A percentile compares a stretch with the other conserved stretches of the same genome.
Conservation (phyloP, 2,329 filamentous ascomycete species). For the Diaporthe aspalathi region DNA sequence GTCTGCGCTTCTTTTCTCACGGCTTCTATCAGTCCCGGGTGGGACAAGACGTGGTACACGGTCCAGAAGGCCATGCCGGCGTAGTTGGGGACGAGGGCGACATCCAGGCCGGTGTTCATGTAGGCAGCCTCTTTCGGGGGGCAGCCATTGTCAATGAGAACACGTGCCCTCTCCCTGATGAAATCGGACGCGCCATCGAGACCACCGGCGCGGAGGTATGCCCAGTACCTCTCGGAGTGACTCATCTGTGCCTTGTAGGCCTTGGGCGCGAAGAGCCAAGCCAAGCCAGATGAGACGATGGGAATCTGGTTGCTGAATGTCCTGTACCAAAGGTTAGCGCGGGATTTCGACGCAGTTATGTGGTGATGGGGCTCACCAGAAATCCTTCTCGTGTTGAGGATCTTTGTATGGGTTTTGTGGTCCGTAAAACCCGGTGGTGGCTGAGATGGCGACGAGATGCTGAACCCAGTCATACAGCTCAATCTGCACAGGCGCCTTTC, state of each 20-base stretch:
- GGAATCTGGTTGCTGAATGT: slow-evolving; percentile 1
- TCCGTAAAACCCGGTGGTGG: slow-evolving; percentile 15
- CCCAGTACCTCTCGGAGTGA: slow-evolving; percentile 10
- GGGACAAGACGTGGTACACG: slow-evolving; percentile 54
- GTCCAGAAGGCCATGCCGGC: slow-evolving; percentile 57
- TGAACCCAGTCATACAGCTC: slow-evolving; percentile 19
- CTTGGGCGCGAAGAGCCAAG: slow-evolving; percentile 23
- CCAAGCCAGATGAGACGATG: background rate
- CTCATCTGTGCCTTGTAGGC: slow-evolving; percentile 20
- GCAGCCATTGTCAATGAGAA: slow-evolving; percentile 1
- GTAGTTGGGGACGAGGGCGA: slow-evolving; percentile 56
- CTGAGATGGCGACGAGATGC: slow-evolving; percentile 10
- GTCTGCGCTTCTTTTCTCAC: slow-evolving; percentile 53
- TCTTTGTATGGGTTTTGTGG: slow-evolving; percentile 25
- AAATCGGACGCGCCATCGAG: slow-evolving; percentile 25
- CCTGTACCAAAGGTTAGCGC: background rate
- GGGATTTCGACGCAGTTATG: background rate
- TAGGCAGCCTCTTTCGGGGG: slow-evolving; percentile 8
- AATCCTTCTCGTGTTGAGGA: slow-evolving; percentile 30
- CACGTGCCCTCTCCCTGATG: slow-evolving; percentile 4
- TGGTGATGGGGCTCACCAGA: slow-evolving; percentile 7
- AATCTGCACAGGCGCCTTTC: background rate
- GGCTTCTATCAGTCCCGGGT: slow-evolving; percentile 50
- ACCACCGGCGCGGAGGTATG: slow-evolving; percentile 16
- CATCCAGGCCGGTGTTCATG: slow-evolving; percentile 28